phyloP scores from a whole-genome alignment of 148 eudicot genomes.

The Chenopodium berlandieri region DNA sequence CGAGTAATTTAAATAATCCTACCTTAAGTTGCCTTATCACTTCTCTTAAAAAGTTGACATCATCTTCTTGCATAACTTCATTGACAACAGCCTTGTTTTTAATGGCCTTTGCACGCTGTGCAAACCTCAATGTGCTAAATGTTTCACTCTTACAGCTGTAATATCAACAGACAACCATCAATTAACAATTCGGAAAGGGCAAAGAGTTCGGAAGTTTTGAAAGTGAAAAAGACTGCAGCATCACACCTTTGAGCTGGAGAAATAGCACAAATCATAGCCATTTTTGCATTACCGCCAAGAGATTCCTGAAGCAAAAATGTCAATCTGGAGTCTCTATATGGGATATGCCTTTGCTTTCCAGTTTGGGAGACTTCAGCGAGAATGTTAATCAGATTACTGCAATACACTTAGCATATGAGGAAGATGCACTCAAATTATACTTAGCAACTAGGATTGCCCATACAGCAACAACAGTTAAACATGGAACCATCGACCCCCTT shows the following conservation, averaged over 20 bases:
- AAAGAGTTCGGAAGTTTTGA: background rate
- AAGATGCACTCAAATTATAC: background rate
- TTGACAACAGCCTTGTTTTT: conserved; percentile 93
- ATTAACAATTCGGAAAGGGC: background rate
- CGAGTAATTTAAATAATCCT: background rate
- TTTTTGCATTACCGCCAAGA: conserved; percentile 96
- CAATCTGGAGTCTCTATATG: conserved; percentile 92
- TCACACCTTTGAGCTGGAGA: conserved; percentile 93
- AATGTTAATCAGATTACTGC: conserved; percentile 92
- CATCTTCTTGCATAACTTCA: conserved; percentile 91
- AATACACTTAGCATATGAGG: conserved; percentile 33
- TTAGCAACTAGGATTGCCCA: background rate
- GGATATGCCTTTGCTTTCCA: conserved; percentile 96
- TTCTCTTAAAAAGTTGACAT: conserved; percentile 79
- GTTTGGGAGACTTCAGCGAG: conserved; percentile 97
- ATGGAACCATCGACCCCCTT: background rate
- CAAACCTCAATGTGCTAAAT: conserved; percentile 89
- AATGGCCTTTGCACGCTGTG: conserved; percentile 96
- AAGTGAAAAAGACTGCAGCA: conserved; percentile 2
- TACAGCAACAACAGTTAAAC: background rate
- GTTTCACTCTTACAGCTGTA: conserved; percentile 94
- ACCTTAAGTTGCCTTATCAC: conserved; percentile 88
- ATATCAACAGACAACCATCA: background rate
- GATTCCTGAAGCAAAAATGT: conserved; percentile 97
- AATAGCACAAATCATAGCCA: conserved; percentile 96